Conservation (phyloP, 495 filamentous ascomycete genomes). For the Achaetomiella virescens region DNA sequence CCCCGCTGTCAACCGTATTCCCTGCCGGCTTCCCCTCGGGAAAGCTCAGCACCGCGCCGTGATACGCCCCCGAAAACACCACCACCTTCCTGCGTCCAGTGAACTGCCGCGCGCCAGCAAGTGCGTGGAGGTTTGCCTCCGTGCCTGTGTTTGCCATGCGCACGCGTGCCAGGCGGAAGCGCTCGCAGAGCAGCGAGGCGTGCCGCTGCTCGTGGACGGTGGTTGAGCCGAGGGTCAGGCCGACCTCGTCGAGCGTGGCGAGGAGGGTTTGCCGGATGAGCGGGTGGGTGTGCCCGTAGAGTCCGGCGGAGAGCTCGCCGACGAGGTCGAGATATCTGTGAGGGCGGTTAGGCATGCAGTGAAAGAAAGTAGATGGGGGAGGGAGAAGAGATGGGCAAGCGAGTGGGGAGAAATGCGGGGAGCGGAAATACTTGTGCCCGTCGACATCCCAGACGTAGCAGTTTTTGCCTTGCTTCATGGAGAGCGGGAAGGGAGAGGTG, state of each 20-base stretch:
- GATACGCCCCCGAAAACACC: constrained; percentile 49
- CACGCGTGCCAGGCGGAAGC: constrained; percentile 41
- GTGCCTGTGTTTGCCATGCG: constrained; percentile 51
- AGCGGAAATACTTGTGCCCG: constrained; percentile 30
- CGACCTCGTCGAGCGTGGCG: constrained; percentile 30
- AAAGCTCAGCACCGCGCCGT: constrained; percentile 47
- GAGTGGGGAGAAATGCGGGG: neutral
- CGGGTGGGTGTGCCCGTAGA: constrained; percentile 50
- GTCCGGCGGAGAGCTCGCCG: constrained; percentile 48
- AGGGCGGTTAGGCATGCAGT: neutral
- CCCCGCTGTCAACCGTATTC: constrained; percentile 32
- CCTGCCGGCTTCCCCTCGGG: constrained; percentile 9
- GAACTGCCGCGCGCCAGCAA: constrained; percentile 36
- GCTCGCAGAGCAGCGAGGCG: constrained; percentile 34
- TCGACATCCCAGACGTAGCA: constrained; percentile 39
- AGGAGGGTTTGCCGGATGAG: constrained; percentile 33
- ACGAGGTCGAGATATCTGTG: constrained; percentile 42
- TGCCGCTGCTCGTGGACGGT: constrained; percentile 35
- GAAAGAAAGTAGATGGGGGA: neutral
- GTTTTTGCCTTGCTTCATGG: constrained; percentile 36
- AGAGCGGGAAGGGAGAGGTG: constrained; percentile 51
- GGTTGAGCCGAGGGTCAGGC: constrained; percentile 39
- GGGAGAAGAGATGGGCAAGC: neutral
- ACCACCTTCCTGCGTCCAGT: constrained; percentile 41
- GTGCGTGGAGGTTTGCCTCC: constrained; percentile 47